These are phyloP conservation scores for Coriolopsis trogii DNA, from an alignment of 1,284 basidiomycete species.

Conservation along the genomic window DNA sequence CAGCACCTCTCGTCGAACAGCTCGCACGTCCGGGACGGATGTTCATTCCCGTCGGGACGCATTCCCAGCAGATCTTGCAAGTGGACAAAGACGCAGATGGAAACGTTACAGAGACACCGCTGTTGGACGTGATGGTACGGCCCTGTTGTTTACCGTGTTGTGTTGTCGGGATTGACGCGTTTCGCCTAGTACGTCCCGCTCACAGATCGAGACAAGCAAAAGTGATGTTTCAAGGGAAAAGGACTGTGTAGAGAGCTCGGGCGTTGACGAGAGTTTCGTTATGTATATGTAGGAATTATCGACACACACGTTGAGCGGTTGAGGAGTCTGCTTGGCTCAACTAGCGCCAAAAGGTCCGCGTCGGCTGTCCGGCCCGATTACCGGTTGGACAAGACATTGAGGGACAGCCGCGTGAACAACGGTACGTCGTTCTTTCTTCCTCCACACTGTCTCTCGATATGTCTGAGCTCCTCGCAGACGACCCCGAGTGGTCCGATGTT, in stretches of 20 bases:
- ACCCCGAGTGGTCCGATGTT: conserved; percentile 80
- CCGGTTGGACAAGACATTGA: background rate
- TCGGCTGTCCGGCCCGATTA: too few species aligned
- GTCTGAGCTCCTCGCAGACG: conserved; percentile 55
- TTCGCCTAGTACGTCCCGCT: conserved; percentile 26
- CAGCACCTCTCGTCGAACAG: conserved; percentile 76
- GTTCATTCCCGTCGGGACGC: conserved; percentile 89
- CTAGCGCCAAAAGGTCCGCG: too few species aligned
- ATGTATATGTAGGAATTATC: too few species aligned
- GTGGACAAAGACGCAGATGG: conserved; percentile 84
- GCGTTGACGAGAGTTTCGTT: too few species aligned
- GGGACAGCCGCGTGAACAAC: too few species aligned
- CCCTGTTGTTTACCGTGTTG: too few species aligned
- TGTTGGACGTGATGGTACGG: conserved; percentile 86
- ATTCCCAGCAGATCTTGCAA: conserved; percentile 58
- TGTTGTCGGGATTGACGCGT: too few species aligned
- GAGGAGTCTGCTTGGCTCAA: too few species aligned
- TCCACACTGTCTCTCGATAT: conserved; percentile 3
- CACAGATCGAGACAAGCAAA: conserved; percentile 25
- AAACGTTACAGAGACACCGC: conserved; percentile 61
- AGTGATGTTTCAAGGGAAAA: too few species aligned
- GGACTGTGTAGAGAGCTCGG: too few species aligned
- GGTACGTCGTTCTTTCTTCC: too few species aligned
- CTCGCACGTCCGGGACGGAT: conserved; percentile 86
- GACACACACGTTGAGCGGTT: too few species aligned